Evolutionary conservation across 179 eudicot species (phyloP).

Genomic region (Spergularia azorica): DNA sequence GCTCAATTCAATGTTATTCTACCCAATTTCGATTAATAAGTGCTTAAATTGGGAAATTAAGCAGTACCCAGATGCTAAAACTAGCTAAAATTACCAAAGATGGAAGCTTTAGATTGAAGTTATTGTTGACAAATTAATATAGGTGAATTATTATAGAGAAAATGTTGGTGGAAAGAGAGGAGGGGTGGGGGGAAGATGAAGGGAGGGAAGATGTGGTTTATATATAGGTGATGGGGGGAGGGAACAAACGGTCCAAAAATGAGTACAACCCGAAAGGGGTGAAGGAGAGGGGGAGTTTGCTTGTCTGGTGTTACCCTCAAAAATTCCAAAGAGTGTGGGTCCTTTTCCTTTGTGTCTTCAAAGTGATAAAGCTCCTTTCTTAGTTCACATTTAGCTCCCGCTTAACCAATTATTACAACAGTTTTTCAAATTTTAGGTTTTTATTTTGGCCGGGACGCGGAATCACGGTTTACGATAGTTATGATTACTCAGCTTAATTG

Average conservation of each 20-base stretch:
- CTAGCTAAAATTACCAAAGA: slow-evolving; percentile 13
- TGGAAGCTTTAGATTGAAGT: slow-evolving; percentile 10
- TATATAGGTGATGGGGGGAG: slow-evolving; percentile 45
- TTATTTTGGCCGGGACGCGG: no score
- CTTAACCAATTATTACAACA: not conserved
- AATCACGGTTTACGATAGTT: no score
- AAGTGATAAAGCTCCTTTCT: slow-evolving; percentile 12
- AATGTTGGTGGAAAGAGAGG: not conserved
- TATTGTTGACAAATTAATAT: slow-evolving; percentile 9
- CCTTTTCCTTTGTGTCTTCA: not conserved
- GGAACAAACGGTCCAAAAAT: slow-evolving; percentile 25
- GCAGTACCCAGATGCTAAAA: slow-evolving; percentile 26
- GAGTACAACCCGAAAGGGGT: slow-evolving; percentile 29
- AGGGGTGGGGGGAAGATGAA: slow-evolving; percentile 9
- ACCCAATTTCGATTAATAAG: not conserved
- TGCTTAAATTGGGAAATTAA: not conserved
- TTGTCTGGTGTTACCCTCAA: slow-evolving; percentile 31
- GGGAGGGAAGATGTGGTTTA: slow-evolving; percentile 24
- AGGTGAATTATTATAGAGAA: not conserved
- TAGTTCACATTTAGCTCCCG: slow-evolving; percentile 22
- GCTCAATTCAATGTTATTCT: not conserved
- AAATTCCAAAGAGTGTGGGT: slow-evolving; percentile 35
- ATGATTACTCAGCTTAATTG: no score
- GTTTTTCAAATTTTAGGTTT: slow-evolving; percentile 6
- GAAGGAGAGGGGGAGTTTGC: slow-evolving; percentile 20